These are phyloP conservation scores for Garcia nutans DNA, from an alignment of 345 rosid genomes.

Conservation along the genomic window DNA sequence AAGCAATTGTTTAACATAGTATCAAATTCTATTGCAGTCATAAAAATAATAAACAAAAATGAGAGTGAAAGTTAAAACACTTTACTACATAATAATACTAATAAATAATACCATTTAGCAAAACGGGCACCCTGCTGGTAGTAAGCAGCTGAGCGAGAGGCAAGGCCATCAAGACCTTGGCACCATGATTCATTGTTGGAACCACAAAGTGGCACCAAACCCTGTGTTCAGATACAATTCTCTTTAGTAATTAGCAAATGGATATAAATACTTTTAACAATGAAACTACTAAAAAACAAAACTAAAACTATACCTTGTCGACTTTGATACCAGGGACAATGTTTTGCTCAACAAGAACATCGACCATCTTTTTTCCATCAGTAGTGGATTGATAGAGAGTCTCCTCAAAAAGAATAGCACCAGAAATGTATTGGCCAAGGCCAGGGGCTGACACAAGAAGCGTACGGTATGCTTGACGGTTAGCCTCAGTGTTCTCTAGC, in stretches of 20 bases:
- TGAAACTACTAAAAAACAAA: background rate
- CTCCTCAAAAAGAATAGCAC: conserved; percentile 94
- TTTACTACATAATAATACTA: no score
- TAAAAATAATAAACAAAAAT: no score
- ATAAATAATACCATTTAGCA: conserved; percentile 71
- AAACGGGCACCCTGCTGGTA: conserved; percentile 99
- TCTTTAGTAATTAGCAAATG: background rate
- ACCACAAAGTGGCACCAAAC: conserved; percentile 93
- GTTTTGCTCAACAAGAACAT: conserved; percentile 81
- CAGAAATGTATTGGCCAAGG: conserved; percentile 83
- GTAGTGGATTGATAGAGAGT: conserved; percentile 89
- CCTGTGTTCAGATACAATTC: conserved; percentile 39
- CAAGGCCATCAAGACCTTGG: conserved; percentile 96
- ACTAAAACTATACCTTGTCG: conserved; percentile 62
- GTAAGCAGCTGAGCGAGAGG: conserved; percentile 95
- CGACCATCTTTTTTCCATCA: conserved; percentile 89
- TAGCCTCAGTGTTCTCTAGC: conserved; percentile 94
- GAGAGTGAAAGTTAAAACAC: no score
- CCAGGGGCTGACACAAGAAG: conserved; percentile 78
- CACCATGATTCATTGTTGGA: conserved; percentile 97
- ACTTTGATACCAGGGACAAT: conserved; percentile 98
- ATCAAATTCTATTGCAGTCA: no score
- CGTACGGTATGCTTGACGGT: conserved; percentile 94
- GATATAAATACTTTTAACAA: background rate
- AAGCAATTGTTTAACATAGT: no score